Evolutionary conservation across 441 rosid species (phyloP).

Genomic region (Theobroma grandiflorum): DNA sequence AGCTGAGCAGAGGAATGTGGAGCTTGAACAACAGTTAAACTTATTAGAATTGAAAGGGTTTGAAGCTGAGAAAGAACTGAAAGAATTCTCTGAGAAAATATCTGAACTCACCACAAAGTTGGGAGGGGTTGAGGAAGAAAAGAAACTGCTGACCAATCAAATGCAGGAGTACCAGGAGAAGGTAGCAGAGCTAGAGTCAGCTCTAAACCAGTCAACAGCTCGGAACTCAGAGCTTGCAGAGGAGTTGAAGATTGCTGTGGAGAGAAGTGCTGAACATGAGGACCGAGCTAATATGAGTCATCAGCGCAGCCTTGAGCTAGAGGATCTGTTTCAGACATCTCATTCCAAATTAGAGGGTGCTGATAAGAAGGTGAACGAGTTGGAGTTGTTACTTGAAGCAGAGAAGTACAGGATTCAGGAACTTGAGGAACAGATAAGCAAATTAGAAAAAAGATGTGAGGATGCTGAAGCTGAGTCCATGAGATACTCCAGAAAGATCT

Average conservation of each 20-base stretch:
- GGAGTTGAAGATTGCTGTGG: slow-evolving; percentile 58
- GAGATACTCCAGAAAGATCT: slow-evolving; percentile 51
- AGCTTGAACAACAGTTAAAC: slow-evolving; percentile 80
- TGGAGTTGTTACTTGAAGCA: slow-evolving; percentile 90
- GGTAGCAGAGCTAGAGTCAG: slow-evolving; percentile 60
- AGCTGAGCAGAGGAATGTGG: slow-evolving; percentile 74
- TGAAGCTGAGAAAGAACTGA: slow-evolving; percentile 69
- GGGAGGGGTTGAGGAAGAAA: slow-evolving; percentile 70
- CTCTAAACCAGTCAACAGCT: slow-evolving; percentile 54
- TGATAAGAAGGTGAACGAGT: slow-evolving; percentile 72
- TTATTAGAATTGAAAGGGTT: slow-evolving; percentile 58
- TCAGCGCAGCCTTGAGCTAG: slow-evolving; percentile 88
- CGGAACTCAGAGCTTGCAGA: slow-evolving; percentile 63
- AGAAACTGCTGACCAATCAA: slow-evolving; percentile 50
- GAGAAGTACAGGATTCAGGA: slow-evolving; percentile 90
- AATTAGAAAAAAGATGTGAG: slow-evolving; percentile 68
- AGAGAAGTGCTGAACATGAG: slow-evolving; percentile 78
- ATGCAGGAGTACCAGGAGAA: slow-evolving; percentile 64
- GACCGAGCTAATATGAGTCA: slow-evolving; percentile 75
- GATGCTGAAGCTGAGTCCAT: slow-evolving; percentile 73
- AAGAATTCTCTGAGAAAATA: slow-evolving; percentile 64
- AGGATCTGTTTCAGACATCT: slow-evolving; percentile 77
- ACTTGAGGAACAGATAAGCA: slow-evolving; percentile 81
- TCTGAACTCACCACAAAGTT: slow-evolving; percentile 61
- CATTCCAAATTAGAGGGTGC: slow-evolving; percentile 83